Conservation (phyloP, 2,329 filamentous ascomycete species). For the Alternaria incomplexa region DNA sequence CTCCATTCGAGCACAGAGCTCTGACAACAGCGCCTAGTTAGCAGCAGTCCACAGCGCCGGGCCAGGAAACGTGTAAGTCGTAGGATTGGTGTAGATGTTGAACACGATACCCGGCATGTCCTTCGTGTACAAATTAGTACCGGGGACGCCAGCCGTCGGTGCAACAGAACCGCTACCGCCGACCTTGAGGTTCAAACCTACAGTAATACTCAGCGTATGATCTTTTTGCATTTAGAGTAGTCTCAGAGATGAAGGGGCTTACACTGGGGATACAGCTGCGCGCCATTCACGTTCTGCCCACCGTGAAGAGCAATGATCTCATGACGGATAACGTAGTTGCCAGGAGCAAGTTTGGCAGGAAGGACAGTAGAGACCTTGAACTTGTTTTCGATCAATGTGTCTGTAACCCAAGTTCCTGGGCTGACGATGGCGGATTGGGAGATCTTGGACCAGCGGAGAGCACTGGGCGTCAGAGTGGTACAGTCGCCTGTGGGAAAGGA, state of each 20-base stretch:
- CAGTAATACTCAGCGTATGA: not conserved
- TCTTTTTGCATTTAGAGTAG: not conserved
- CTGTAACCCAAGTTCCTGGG: conserved; percentile 43
- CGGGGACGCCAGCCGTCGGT: conserved; percentile 46
- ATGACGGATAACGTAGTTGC: conserved; percentile 62
- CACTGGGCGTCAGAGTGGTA: conserved; percentile 29
- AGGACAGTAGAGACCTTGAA: conserved; percentile 54
- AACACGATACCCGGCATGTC: conserved; percentile 54
- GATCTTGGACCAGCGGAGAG: conserved; percentile 46
- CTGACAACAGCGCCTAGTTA: conserved; percentile 23
- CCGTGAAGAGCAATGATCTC: conserved; percentile 60
- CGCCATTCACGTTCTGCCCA: conserved; percentile 52
- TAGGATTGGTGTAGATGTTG: conserved; percentile 45
- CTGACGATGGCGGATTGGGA: conserved; percentile 34
- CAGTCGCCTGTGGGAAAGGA: conserved; percentile 32
- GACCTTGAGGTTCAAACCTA: conserved; percentile 47
- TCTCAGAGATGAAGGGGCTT: not conserved
- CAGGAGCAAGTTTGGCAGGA: conserved; percentile 52
- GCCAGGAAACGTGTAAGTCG: conserved; percentile 46
- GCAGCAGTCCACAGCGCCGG: conserved; percentile 44
- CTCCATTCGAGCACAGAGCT: not conserved
- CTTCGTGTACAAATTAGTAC: conserved; percentile 51
- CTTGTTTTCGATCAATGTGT: conserved; percentile 52
- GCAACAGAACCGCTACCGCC: conserved; percentile 52
- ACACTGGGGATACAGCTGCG: conserved; percentile 61